These are phyloP conservation scores for Penicillium griseofulvum DNA, from an alignment of 2,329 filamentous ascomycete genomes.

Conservation along the genomic window DNA sequence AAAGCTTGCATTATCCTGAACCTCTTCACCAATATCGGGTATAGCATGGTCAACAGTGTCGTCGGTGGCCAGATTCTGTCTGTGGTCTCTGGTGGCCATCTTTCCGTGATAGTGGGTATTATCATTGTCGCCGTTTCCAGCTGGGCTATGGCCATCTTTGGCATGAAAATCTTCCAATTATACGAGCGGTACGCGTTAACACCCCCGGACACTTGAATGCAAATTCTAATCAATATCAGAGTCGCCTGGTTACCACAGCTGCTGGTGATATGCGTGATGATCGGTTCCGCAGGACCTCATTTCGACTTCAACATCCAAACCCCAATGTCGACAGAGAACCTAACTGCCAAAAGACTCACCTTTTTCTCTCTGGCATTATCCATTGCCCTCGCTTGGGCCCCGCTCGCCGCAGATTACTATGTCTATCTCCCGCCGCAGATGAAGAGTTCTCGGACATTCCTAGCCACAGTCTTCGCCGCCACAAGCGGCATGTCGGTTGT, in stretches of 20 bases:
- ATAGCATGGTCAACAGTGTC: constrained; percentile 44
- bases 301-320: constrained; percentile 36
- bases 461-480: constrained; percentile 38
- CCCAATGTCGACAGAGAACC: constrained; percentile 21
- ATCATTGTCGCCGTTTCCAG: constrained; percentile 38
- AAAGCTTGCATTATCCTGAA: constrained; percentile 43
- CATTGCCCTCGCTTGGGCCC: constrained; percentile 35
- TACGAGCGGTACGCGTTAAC: constrained; percentile 40
- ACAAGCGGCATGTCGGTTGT: constrained; percentile 35
- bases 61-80: constrained; percentile 48
- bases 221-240: constrained; percentile 14
- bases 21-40: constrained; percentile 44
- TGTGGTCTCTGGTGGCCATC: constrained; percentile 36
- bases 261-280: constrained; percentile 41
- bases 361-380: constrained; percentile 41
- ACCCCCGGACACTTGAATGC: background rate
- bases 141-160: constrained; percentile 39
- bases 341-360: constrained; percentile 38
- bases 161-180: constrained; percentile 43
- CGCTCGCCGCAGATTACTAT: constrained; percentile 43
- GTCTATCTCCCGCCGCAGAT: constrained; percentile 44
- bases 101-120: constrained; percentile 42
- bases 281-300: constrained; percentile 41
- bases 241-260: constrained; percentile 44
- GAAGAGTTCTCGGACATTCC: constrained; percentile 37